A percentile compares a stretch with the other conserved stretches of the same genome.
phyloP scores from a whole-genome alignment of 1,284 basidiomycete species.

The Leccinum fuscescens region DNA sequence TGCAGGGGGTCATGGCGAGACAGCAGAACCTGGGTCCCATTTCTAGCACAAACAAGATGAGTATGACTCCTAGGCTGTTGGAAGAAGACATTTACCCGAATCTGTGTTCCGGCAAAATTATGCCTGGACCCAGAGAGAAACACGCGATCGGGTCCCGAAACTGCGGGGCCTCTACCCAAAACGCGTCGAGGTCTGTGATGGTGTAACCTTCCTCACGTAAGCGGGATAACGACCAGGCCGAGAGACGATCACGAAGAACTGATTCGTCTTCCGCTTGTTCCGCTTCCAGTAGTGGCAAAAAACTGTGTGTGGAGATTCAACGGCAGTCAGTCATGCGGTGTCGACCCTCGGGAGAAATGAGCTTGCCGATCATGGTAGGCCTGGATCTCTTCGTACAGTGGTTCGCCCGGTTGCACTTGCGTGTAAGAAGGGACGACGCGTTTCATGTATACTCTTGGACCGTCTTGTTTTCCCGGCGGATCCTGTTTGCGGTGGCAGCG shows the following conservation, averaged over 20 bases:
- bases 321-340: not conserved
- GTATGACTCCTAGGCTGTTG: not conserved
- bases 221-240: conserved; percentile 59
- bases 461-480: conserved; percentile 4
- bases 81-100: conserved; percentile 52
- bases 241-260: conserved; percentile 57
- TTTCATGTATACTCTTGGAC: conserved; percentile 25
- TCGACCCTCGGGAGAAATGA: not conserved
- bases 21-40: conserved; percentile 63
- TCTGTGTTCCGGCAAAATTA: conserved; percentile 55
- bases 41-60: conserved; percentile 38
- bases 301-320: conserved; percentile 43
- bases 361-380: conserved; percentile 46
- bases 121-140: conserved; percentile 58
- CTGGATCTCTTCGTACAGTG: conserved; percentile 44
- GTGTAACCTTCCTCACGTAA: conserved; percentile 69
- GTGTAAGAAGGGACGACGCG: conserved; percentile 38
- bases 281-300: conserved; percentile 56
- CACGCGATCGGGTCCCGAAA: conserved; percentile 62
- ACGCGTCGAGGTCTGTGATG: conserved; percentile 60
- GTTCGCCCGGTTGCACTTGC: conserved; percentile 35
- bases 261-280: conserved; percentile 67
- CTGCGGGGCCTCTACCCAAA: conserved; percentile 59
- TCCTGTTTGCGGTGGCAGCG: conserved; percentile 15
- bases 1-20: conserved; percentile 61